Percentiles rank a stretch among this genome's conserved stretches.
Evolutionary conservation across 2,329 filamentous ascomycete genomes (phyloP).

Genomic region (Fusarium irregulare): DNA sequence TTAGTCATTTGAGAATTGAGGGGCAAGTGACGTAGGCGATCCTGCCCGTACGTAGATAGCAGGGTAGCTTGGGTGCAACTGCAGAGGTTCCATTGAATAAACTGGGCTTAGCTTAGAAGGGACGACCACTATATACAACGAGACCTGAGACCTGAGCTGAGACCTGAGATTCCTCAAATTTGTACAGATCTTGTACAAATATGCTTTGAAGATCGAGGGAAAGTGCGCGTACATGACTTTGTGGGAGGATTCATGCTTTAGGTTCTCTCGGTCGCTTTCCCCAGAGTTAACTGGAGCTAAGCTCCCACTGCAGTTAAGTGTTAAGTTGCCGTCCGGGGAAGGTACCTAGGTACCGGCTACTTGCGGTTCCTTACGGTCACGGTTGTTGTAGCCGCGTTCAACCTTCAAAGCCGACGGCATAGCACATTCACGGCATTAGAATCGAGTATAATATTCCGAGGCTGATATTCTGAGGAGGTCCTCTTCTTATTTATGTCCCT

Average conservation of each 20-base stretch:
- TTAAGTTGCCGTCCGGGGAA: conserved; percentile 43
- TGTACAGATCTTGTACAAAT: not conserved
- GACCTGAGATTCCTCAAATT: not conserved
- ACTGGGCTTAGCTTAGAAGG: not conserved
- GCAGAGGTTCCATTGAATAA: not conserved
- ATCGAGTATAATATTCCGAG: conserved; percentile 27
- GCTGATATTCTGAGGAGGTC: conserved; percentile 5
- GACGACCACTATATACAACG: not conserved
- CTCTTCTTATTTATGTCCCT: conserved; percentile 25
- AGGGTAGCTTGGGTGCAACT: not conserved
- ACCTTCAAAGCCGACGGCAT: conserved; percentile 43
- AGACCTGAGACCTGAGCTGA: not conserved
- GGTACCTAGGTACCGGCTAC: conserved; percentile 45
- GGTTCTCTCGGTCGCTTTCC: conserved; percentile 13
- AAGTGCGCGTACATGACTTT: not conserved
- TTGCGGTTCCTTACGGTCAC: conserved; percentile 51
- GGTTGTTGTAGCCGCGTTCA: conserved; percentile 38
- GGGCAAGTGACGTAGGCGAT: conserved; percentile 44
- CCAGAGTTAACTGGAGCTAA: conserved; percentile 23
- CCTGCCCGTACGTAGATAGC: not conserved
- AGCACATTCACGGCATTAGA: conserved; percentile 45
- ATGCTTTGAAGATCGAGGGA: not conserved
- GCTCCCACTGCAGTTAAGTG: not conserved
- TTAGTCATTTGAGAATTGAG: conserved; percentile 25
- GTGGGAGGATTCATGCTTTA: not conserved